Conservation (phyloP, 163 green algal genomes). For the Coccomyxa subellipsoidea region DNA sequence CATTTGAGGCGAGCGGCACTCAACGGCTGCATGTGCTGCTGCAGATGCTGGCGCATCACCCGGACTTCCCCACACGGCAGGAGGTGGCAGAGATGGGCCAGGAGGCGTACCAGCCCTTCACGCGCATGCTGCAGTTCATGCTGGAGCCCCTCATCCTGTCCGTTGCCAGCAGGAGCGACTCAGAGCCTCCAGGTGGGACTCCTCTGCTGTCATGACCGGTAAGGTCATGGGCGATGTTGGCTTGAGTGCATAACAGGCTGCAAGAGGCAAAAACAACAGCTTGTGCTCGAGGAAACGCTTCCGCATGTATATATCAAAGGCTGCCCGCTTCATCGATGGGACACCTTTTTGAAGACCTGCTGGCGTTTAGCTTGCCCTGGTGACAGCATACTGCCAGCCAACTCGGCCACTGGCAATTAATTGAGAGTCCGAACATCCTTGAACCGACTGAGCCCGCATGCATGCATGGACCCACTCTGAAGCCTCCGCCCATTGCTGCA, state of each 20-base stretch:
- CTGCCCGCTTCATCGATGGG: background rate
- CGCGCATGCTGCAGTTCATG: constrained; percentile 27
- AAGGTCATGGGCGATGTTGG: too few relatives aligned
- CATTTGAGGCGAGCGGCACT: too few relatives aligned
- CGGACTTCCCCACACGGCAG: constrained; percentile 24
- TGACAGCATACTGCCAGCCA: too few relatives aligned
- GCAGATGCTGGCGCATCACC: constrained; percentile 31
- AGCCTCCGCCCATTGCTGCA: background rate
- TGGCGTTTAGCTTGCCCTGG: background rate
- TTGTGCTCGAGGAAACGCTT: background rate
- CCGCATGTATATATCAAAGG: background rate
- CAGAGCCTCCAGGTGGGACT: background rate
- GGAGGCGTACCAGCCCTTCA: constrained; percentile 18
- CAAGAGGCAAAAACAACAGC: too few relatives aligned
- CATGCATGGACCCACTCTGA: too few relatives aligned
- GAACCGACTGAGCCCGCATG: too few relatives aligned
- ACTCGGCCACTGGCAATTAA: too few relatives aligned
- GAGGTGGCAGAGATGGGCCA: constrained; percentile 12
- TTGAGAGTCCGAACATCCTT: too few relatives aligned
- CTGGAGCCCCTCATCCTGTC: constrained; percentile 21
- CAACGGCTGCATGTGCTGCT: too few relatives aligned
- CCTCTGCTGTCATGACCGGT: background rate
- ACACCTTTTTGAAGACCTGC: background rate
- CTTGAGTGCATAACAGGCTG: too few relatives aligned
- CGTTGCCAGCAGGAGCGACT: background rate